Base-by-base conservation (phyloP, 192 early-diverging fungal genomes). In the Gonapodya sp. region DNA sequence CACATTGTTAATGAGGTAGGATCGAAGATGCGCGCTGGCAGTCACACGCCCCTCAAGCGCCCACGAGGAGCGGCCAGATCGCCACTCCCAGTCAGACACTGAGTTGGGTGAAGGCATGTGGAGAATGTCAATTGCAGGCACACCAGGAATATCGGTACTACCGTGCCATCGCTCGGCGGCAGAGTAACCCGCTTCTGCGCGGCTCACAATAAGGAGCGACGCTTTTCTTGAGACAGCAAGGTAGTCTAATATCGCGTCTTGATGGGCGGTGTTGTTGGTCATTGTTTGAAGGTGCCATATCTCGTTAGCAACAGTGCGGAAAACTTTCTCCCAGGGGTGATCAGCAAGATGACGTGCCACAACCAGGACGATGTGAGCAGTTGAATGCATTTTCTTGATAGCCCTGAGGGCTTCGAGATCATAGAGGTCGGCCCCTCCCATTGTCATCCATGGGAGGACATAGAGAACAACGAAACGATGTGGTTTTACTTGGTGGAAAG, bases 401-500 rank as follows among this genome's bases (percentile, higher is more conserved):
- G 80, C 1, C 24, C 1, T n/a, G 2, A 85, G 80, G 18, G 85
- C 82, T 35, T 82, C 36, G 2, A 81, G 18, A 72, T 85, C 85
- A 46, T 85, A 85, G 8, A 85, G 36, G 72, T 85, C 85, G 31
- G 85, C 85, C 18, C 85, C 85, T 0, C 85, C 85, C 0, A 85
- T 85, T 0, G 82, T 83, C 83, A 85, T 85, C 85, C 85, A 85
- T 31, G 85, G 85, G 46, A 85, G n/a, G 32, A 84, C 73, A 72
- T 85, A 85, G 14, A 85, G 24, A 81, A 85, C 18, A 36, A 32
- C 31, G 18, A 64, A 64, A 24, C 8, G 46, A 64, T 24, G 46
- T 16, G 46, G 8, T 64, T 64, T 64, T 16, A 24, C 8, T 64
- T 24, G 46, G 0, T 78, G 78, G 30, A n/a, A 31, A 36, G 1